Percentiles rank a stretch among this genome's conserved stretches.
These are phyloP conservation scores for Entophlyctis luteolus DNA, from an alignment of 192 early-diverging fungal genomes.

Conservation along the genomic window DNA sequence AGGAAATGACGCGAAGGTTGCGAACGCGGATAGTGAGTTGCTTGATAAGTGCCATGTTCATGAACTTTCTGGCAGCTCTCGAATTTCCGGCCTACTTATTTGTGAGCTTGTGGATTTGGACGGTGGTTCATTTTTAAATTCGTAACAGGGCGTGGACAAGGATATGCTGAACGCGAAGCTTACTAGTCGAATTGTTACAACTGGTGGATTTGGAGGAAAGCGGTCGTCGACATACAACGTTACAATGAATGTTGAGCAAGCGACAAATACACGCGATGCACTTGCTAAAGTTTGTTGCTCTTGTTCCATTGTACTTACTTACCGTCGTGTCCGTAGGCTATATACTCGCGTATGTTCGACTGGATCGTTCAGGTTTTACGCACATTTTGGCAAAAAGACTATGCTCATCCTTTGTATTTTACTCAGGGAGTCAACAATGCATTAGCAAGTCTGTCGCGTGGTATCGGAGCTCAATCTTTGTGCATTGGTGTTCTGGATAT, in stretches of 20 bases:
- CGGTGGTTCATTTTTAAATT: background rate
- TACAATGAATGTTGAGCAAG: slow-evolving; percentile 87
- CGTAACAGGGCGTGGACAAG: background rate
- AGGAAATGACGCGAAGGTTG: slow-evolving; percentile 58
- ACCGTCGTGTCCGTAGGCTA: slow-evolving; percentile 8
- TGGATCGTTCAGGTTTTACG: slow-evolving; percentile 79
- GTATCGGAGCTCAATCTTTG: slow-evolving; percentile 50
- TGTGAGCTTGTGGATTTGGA: background rate
- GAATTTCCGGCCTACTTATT: slow-evolving; percentile 55
- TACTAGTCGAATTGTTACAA: slow-evolving; percentile 43
- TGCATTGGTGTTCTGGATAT: slow-evolving; percentile 94
- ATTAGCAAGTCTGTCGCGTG: slow-evolving; percentile 47
- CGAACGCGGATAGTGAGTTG: slow-evolving; percentile 31
- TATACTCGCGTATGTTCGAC: slow-evolving; percentile 93
- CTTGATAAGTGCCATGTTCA: background rate
- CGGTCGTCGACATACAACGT: slow-evolving; percentile 62
- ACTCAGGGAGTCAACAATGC: slow-evolving; percentile 75
- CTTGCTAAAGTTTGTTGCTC: slow-evolving; percentile 70
- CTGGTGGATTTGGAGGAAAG: slow-evolving; percentile 49
- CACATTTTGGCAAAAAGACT: background rate
- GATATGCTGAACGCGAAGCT: background rate
- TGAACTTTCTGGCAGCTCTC: slow-evolving; percentile 24
- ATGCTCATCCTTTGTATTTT: background rate
- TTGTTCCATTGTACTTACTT: slow-evolving; percentile 3
- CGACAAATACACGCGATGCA: slow-evolving; percentile 83